Conservation (phyloP, 2,329 filamentous ascomycete genomes). For the Ascochyta fabae region DNA sequence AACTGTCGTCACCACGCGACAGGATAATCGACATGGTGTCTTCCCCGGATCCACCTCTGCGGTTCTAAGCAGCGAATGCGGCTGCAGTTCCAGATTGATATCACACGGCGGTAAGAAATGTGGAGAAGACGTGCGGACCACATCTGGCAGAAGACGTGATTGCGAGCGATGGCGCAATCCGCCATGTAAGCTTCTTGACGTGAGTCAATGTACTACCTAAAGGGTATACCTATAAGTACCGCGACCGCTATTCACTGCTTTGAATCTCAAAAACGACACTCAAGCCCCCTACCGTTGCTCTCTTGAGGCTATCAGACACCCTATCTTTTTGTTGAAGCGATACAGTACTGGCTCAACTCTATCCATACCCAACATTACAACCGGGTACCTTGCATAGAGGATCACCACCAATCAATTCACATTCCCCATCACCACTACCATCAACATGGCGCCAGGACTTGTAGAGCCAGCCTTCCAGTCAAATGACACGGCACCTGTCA, state of each 20-base stretch:
- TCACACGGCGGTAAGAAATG: slow-evolving; percentile 12
- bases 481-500: slow-evolving; percentile 11
- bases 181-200: slow-evolving; percentile 19
- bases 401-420: neutral
- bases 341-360: neutral
- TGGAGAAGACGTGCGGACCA: slow-evolving; percentile 15
- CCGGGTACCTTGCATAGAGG: slow-evolving; percentile 9
- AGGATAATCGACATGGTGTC: slow-evolving; percentile 1
- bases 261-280: neutral
- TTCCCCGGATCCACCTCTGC: slow-evolving; percentile 20
- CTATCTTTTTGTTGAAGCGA: neutral
- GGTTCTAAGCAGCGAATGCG: slow-evolving; percentile 6
- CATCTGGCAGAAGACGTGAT: slow-evolving; percentile 23
- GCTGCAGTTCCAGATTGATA: slow-evolving; percentile 8
- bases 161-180: slow-evolving; percentile 48
- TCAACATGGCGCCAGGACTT: slow-evolving; percentile 44
- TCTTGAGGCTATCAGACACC: neutral
- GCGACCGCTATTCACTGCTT: neutral
- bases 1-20: slow-evolving; percentile 2
- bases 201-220: slow-evolving; percentile 8
- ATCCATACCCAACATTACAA: neutral
- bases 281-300: neutral
- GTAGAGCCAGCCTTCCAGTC: slow-evolving; percentile 35
- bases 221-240: slow-evolving; percentile 22
- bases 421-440: slow-evolving; percentile 1